phyloP scores from a whole-genome alignment of 2,329 filamentous ascomycete species.

The Xylariaceae sp. region DNA sequence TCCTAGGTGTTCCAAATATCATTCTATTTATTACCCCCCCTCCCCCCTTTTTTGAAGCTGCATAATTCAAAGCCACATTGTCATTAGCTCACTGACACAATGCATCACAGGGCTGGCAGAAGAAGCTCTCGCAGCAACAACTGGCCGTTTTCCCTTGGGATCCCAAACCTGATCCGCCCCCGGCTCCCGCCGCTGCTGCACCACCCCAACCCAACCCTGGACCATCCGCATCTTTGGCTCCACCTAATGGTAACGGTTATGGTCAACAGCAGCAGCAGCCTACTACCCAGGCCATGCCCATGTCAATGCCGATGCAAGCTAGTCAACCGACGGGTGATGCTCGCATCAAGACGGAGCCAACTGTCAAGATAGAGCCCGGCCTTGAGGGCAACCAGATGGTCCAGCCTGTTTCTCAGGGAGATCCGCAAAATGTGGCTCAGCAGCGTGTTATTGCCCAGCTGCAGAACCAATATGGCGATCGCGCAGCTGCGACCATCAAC shows the following conservation, averaged over 20 bases:
- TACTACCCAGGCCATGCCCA: conserved; percentile 33
- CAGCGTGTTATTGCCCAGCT: conserved; percentile 63
- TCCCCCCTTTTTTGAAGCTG: no score
- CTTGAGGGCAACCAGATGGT: conserved; percentile 40
- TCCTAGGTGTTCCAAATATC: no score
- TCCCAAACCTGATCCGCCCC: conserved; percentile 73
- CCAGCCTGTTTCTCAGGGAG: conserved; percentile 12
- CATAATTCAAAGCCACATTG: not conserved
- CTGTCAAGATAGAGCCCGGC: conserved; percentile 57
- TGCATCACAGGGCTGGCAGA: conserved; percentile 83
- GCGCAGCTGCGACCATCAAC: conserved; percentile 71
- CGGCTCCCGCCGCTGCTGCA: conserved; percentile 48
- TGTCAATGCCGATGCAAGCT: conserved; percentile 36
- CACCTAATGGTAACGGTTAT: conserved; percentile 40
- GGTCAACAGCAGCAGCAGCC: conserved; percentile 37
- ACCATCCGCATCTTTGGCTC: conserved; percentile 30
- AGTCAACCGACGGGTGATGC: conserved; percentile 42
- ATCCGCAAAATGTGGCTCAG: conserved; percentile 23
- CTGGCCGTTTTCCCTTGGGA: conserved; percentile 96
- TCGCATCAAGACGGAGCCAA: conserved; percentile 53
- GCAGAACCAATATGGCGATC: conserved; percentile 65
- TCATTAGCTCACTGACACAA: conserved; percentile 25
- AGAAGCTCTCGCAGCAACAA: conserved; percentile 82
- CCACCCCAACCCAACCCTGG: conserved; percentile 34
- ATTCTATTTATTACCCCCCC: no score